Evolutionary conservation across 768 basidiomycete species (phyloP).

Genomic region (Lyophyllum shimeji): DNA sequence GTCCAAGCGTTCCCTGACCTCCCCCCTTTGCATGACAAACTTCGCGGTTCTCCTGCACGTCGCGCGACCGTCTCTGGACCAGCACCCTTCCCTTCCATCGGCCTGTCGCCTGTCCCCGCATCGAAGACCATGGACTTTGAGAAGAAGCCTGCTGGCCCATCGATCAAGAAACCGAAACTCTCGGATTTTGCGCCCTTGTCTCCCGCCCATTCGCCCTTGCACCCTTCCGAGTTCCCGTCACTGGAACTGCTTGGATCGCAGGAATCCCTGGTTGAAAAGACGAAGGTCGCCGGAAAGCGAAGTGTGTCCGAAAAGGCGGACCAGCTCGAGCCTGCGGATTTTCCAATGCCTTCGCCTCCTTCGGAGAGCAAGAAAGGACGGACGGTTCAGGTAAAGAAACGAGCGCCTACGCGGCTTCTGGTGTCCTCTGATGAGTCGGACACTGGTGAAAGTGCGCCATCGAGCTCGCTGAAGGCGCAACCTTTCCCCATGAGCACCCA

Average conservation of each 20-base stretch:
- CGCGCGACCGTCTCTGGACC: constrained; percentile 12
- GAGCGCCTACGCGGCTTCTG: not conserved
- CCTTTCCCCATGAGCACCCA: constrained; percentile 55
- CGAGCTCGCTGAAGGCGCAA: constrained; percentile 13
- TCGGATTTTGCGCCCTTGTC: constrained; percentile 25
- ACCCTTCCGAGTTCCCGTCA: constrained; percentile 9
- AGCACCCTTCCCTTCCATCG: not conserved
- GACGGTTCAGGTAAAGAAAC: not conserved
- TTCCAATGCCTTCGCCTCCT: constrained; percentile 1
- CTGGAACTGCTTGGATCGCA: not conserved
- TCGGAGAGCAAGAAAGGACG: not conserved
- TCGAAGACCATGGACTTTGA: not conserved
- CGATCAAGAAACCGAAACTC: constrained; percentile 12
- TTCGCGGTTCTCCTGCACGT: constrained; percentile 11
- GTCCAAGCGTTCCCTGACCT: constrained; percentile 1
- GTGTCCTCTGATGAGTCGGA: constrained; percentile 6
- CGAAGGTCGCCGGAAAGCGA: constrained; percentile 3
- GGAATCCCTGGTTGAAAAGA: not conserved
- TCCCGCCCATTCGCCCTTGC: not conserved
- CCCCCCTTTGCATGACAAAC: not conserved
- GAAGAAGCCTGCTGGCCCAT: not conserved
- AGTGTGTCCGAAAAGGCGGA: constrained; percentile 8
- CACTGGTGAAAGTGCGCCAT: not conserved
- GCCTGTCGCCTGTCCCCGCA: not conserved
- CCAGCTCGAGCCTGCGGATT: not conserved